Evolutionary conservation across 1,284 basidiomycete genomes (phyloP).

Genomic region (Naganishia liquefaciens): DNA sequence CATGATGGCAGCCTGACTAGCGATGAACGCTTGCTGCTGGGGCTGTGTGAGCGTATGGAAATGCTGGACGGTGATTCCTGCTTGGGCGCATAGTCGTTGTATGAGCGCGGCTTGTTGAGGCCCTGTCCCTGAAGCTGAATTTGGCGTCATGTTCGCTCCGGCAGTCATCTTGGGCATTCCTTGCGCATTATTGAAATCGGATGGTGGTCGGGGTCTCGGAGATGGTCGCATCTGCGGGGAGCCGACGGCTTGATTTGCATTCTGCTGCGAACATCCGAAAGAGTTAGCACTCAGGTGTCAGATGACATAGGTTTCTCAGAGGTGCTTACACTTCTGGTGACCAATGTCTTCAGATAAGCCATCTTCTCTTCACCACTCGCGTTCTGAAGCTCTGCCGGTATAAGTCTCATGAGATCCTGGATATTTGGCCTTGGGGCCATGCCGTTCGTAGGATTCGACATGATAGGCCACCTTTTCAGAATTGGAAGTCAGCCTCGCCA

Average conservation of each 20-base stretch:
- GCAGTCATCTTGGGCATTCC: background rate
- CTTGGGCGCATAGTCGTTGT: constrained; percentile 16
- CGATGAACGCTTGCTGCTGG: constrained; percentile 10
- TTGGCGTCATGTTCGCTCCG: background rate
- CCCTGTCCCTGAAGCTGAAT: background rate
- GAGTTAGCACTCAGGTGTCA: background rate
- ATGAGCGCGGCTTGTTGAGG: constrained; percentile 1
- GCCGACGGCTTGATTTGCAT: constrained; percentile 10
- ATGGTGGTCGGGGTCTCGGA: constrained; percentile 20
- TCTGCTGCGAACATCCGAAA: background rate
- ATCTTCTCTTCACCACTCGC: constrained; percentile 23
- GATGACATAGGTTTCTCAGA: too few relatives aligned
- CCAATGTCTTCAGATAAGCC: constrained; percentile 20
- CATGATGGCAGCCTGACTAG: constrained; percentile 16
- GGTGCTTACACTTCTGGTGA: constrained; percentile 15
- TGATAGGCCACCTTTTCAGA: background rate
- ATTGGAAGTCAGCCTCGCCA: too few relatives aligned
- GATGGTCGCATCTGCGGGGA: constrained; percentile 26
- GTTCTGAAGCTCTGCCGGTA: constrained; percentile 27
- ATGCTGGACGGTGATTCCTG: constrained; percentile 17
- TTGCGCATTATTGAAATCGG: constrained; percentile 20
- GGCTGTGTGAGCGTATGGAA: constrained; percentile 12
- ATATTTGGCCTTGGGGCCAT: constrained; percentile 16
- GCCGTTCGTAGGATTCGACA: constrained; percentile 20
- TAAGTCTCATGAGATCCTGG: constrained; percentile 26